phyloP scores from a whole-genome alignment of 768 basidiomycete genomes.

The Rubroboletus pulcherrimus region DNA sequence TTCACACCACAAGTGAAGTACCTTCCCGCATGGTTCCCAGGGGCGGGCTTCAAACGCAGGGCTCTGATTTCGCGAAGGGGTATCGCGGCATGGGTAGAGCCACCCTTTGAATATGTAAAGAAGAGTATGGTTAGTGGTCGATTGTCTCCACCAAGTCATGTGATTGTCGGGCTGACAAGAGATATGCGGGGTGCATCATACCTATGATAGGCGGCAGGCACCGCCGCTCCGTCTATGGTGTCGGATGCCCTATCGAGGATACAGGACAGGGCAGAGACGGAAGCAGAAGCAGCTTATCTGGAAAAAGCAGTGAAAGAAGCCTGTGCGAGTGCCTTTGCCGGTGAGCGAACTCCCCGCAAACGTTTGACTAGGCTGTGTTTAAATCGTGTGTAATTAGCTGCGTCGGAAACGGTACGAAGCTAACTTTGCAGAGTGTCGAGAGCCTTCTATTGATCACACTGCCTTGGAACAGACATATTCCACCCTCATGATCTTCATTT shows the following conservation, averaged over 20 bases:
- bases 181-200: background rate
- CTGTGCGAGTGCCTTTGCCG: conserved; percentile 18
- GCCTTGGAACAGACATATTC: conserved; percentile 17
- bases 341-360: conserved; percentile 4
- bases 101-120: conserved; percentile 25
- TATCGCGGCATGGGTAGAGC: conserved; percentile 12
- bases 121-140: conserved; percentile 15
- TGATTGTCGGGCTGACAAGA: background rate
- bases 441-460: conserved; percentile 7
- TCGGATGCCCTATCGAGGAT: conserved; percentile 18
- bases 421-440: background rate
- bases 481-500: conserved; percentile 17
- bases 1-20: conserved; percentile 9
- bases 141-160: background rate
- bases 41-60: conserved; percentile 18
- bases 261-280: background rate
- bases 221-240: conserved; percentile 23
- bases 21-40: conserved; percentile 25
- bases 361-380: conserved; percentile 5
- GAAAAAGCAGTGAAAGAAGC: conserved; percentile 24
- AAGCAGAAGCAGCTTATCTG: conserved; percentile 9
- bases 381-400: conserved; percentile 10
- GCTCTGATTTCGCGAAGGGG: conserved; percentile 10
- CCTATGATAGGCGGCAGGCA: conserved; percentile 14
- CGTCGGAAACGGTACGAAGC: conserved; percentile 21